Base-by-base conservation (phyloP, 768 basidiomycete species). In the Xerocomellus intermedius region DNA sequence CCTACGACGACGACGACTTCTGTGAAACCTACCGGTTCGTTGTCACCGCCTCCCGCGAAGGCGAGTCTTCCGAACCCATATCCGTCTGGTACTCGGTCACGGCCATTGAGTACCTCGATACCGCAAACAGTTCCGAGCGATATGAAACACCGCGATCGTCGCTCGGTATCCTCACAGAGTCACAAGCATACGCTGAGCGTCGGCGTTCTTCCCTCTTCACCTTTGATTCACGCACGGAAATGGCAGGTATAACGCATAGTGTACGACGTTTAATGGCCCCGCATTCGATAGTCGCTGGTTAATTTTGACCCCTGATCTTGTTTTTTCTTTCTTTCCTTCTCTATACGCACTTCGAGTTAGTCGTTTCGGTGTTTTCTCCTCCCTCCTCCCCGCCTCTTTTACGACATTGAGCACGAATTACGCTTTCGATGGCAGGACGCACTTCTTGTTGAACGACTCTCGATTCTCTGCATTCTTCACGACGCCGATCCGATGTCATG, bases 141-240 rank as follows among this genome's bases (percentile, higher is more conserved):
- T 5, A 22, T 38, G 28, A 41, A 17, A 19, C 50, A 21, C 39
- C 48, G 39, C 21, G 56, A 44, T 48, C 55, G 39, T 50, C 52
- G 44, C 5, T 49, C 45, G 50, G 48, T 35, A 9, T 39, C 60
- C 1, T 39, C 44, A 12, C 55, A 37, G 52, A 51, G 50, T 8
- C 52, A 58, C 41, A 47, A 48, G 39, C 49, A 55, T 35, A 32
- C 54, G 26, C 54, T 21, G 48, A 57, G 50, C 14, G 44, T 26
- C 0, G 28, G 32, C n/a, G 17, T 42, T 42, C 42, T 45, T 37
- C 43, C 39, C 21, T 39, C 32, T 7, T 48, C 47, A 0, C 39
- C 57, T 17, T n/a, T 33, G 1, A 12, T 45, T 24, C 19, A 13
- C 19, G 21, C 45, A n/a, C 46, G 54, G 39, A 60, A 41, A 49